phyloP scores from a whole-genome alignment of 306 rosid genomes.

The Sechiopsis laciniata region DNA sequence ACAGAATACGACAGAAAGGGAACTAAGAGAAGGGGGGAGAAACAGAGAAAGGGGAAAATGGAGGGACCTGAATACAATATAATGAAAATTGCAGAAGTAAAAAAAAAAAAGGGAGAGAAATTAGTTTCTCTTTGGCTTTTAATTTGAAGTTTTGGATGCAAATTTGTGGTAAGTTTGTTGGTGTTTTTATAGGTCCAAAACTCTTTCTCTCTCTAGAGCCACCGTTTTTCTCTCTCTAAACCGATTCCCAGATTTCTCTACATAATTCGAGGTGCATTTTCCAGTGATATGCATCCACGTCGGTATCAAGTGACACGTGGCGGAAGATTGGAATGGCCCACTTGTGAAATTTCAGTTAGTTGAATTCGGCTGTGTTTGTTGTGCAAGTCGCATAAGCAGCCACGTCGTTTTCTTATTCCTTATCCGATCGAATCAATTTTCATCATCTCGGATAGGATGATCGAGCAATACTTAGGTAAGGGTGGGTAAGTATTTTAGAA shows the following conservation, averaged over 20 bases:
- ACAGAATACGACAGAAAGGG: constrained; percentile 37
- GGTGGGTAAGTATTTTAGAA: too few relatives aligned
- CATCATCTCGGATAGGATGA: background rate
- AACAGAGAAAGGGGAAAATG: constrained; percentile 25
- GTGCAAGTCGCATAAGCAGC: background rate
- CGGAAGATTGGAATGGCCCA: background rate
- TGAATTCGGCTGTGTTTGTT: background rate
- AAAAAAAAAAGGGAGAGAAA: background rate
- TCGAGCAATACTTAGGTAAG: too few relatives aligned
- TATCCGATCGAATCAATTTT: constrained; percentile 8
- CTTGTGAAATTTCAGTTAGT: background rate
- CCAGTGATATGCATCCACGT: constrained; percentile 26
- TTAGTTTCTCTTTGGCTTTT: constrained; percentile 2
- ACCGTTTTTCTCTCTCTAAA: too few relatives aligned
- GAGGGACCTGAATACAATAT: background rate
- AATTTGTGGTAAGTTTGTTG: background rate
- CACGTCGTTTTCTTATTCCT: constrained; percentile 19
- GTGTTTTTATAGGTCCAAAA: constrained; percentile 33
- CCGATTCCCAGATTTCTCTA: background rate
- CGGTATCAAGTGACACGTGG: background rate
- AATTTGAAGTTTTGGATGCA: background rate
- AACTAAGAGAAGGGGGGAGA: too few relatives aligned
- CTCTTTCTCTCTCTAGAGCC: background rate
- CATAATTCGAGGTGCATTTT: constrained; percentile 18
- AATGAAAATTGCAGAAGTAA: background rate